Conservation (phyloP, 768 basidiomycete genomes). For the Kwoniella dejecticola region DNA sequence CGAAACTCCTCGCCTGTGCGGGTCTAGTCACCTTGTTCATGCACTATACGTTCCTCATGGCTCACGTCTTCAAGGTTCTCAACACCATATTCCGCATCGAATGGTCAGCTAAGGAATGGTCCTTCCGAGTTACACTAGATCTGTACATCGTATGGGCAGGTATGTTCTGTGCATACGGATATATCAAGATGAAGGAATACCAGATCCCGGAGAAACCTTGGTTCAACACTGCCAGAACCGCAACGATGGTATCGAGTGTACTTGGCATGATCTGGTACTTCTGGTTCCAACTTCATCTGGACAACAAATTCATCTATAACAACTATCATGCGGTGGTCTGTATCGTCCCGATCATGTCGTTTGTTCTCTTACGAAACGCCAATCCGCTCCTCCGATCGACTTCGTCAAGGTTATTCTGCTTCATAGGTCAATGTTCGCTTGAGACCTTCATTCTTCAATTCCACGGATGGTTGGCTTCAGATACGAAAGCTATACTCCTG, state of each 20-base stretch:
- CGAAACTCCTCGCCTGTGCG: constrained; percentile 71
- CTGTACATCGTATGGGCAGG: constrained; percentile 85
- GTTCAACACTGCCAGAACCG: constrained; percentile 65
- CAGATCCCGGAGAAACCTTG: constrained; percentile 68
- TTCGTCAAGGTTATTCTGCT: constrained; percentile 70
- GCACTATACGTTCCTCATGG: constrained; percentile 65
- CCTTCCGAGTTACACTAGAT: constrained; percentile 84
- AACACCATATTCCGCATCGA: constrained; percentile 69
- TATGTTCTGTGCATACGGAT: constrained; percentile 73
- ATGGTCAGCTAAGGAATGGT: constrained; percentile 86
- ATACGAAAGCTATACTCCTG: constrained; percentile 77
- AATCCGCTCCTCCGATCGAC: constrained; percentile 70
- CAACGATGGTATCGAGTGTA: constrained; percentile 61
- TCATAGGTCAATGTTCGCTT: constrained; percentile 81
- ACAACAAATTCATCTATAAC: constrained; percentile 84
- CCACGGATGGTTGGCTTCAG: constrained; percentile 78
- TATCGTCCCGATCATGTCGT: constrained; percentile 74
- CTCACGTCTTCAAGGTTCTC: constrained; percentile 67
- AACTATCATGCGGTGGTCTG: constrained; percentile 81
- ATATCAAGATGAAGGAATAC: constrained; percentile 73
- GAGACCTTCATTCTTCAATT: constrained; percentile 92
- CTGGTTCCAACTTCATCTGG: constrained; percentile 73
- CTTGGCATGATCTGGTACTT: constrained; percentile 74
- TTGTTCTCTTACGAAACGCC: constrained; percentile 75
- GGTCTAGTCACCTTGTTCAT: constrained; percentile 68